These are phyloP conservation scores for Mortierella sp. DNA, from an alignment of 371 early-diverging fungal genomes.

Conservation along the genomic window DNA sequence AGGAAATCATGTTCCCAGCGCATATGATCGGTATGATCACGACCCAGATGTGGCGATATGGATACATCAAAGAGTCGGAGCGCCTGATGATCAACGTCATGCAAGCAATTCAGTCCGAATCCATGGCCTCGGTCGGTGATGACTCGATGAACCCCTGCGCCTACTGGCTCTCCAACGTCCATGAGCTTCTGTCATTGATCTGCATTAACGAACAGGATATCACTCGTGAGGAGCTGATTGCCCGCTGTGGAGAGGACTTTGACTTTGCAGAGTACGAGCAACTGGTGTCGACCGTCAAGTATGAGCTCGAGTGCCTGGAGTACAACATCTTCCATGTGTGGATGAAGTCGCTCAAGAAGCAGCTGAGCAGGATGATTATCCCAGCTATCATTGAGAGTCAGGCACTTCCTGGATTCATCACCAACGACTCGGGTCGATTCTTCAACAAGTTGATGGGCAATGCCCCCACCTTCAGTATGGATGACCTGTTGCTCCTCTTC, in stretches of 20 bases:
- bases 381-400: slow-evolving; percentile 94
- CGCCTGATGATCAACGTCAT: slow-evolving; percentile 86
- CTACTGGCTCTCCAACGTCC: slow-evolving; percentile 94
- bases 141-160: slow-evolving; percentile 73
- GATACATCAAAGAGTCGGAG: slow-evolving; percentile 83
- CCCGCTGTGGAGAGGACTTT: slow-evolving; percentile 26
- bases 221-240: slow-evolving; percentile 29
- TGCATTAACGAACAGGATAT: slow-evolving; percentile 51
- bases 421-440: slow-evolving; percentile 89
- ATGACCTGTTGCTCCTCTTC: slow-evolving; percentile 91
- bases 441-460: slow-evolving; percentile 82
- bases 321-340: slow-evolving; percentile 81
- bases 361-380: slow-evolving; percentile 90
- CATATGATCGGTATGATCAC: slow-evolving; percentile 89
- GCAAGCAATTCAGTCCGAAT: slow-evolving; percentile 81
- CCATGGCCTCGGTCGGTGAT: slow-evolving; percentile 58
- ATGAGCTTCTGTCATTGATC: slow-evolving; percentile 83
- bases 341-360: slow-evolving; percentile 95
- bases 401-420: slow-evolving; percentile 89
- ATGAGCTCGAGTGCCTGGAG: slow-evolving; percentile 73
- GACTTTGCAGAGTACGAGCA: slow-evolving; percentile 59
- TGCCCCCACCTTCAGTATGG: slow-evolving; percentile 86
- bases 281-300: slow-evolving; percentile 71
- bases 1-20: slow-evolving; percentile 94
- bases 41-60: slow-evolving; percentile 89